A percentile compares a stretch with the other conserved stretches of the same genome.
phyloP scores from a whole-genome alignment of 2,329 filamentous ascomycete species.

The Rasamsonia emersonii region DNA sequence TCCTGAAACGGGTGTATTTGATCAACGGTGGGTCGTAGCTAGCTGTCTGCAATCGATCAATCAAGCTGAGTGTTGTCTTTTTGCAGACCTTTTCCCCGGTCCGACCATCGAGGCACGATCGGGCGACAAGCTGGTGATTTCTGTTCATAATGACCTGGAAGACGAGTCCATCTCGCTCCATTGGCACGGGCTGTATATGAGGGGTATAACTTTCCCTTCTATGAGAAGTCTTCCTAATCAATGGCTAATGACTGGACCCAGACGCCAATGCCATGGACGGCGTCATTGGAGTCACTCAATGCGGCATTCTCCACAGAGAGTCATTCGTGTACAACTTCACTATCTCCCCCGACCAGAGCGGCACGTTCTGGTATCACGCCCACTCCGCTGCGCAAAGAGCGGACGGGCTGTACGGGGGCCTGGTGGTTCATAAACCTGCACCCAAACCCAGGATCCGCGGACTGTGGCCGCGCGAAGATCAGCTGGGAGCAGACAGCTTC shows the following conservation, averaged over 20 bases:
- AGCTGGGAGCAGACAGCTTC: conserved; percentile 9
- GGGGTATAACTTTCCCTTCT: conserved; percentile 16
- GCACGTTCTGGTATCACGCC: conserved; percentile 44
- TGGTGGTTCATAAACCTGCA: conserved; percentile 37
- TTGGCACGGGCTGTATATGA: conserved; percentile 41
- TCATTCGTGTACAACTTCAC: conserved; percentile 36
- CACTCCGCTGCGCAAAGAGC: conserved; percentile 36
- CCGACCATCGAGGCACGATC: conserved; percentile 42
- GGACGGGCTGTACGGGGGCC: conserved; percentile 41
- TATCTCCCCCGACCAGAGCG: conserved; percentile 29
- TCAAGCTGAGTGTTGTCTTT: background rate
- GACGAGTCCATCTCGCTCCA: conserved; percentile 36
- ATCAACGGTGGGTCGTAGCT: conserved; percentile 37
- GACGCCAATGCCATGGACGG: conserved; percentile 20
- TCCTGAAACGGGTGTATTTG: conserved; percentile 41
- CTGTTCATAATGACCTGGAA: conserved; percentile 33
- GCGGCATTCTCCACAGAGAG: conserved; percentile 53
- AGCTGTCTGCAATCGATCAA: background rate
- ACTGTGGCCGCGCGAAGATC: too few relatives aligned
- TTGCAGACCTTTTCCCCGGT: conserved; percentile 37
- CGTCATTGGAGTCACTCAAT: conserved; percentile 58
- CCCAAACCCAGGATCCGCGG: conserved; percentile 14
- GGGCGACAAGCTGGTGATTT: conserved; percentile 38
- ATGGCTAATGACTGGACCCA: conserved; percentile 1
- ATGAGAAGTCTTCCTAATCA: background rate